Evolutionary conservation across 257 asterid genomes (phyloP).

Genomic region (Penstemon davidsonii): DNA sequence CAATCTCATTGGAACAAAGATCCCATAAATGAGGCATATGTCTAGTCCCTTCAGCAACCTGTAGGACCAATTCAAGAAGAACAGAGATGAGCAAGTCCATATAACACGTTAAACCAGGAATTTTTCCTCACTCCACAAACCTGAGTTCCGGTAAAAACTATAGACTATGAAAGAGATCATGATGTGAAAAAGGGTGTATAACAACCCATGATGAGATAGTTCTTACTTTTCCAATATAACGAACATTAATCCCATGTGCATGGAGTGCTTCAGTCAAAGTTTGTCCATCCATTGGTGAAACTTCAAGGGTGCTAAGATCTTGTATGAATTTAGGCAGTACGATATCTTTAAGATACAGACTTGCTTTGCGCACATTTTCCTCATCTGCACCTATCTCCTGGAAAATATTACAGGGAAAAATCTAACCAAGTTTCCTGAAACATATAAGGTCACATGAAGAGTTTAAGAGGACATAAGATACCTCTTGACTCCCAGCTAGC

Average conservation of each 20-base stretch:
- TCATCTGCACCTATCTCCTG: conserved; percentile 86
- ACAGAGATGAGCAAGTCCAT: conserved; percentile 5
- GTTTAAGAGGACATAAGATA: conserved; percentile 26
- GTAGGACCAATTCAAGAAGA: conserved; percentile 28
- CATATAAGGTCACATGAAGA: conserved; percentile 15
- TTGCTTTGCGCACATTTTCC: conserved; percentile 76
- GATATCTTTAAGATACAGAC: conserved; percentile 65
- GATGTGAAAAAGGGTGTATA: conserved; percentile 16
- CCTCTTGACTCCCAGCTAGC: conserved; percentile 83
- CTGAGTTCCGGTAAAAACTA: conserved; percentile 15
- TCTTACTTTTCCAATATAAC: conserved; percentile 84
- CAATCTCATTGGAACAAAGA: conserved; percentile 79
- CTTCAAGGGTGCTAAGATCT: conserved; percentile 87
- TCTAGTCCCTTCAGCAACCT: conserved; percentile 86
- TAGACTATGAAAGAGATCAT: conserved; percentile 15
- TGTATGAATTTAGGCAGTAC: conserved; percentile 74
- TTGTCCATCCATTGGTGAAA: conserved; percentile 97
- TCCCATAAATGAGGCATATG: conserved; percentile 92
- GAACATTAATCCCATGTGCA: conserved; percentile 89
- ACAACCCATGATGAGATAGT: conserved; percentile 20
- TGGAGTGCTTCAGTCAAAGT: conserved; percentile 93
- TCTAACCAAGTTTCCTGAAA: conserved; percentile 12
- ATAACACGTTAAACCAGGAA: background rate
- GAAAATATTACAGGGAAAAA: conserved; percentile 22
- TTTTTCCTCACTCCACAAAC: conserved; percentile 2